These are phyloP conservation scores for Aspergillus terreus DNA, from an alignment of 2,329 filamentous ascomycete genomes.

Conservation along the genomic window DNA sequence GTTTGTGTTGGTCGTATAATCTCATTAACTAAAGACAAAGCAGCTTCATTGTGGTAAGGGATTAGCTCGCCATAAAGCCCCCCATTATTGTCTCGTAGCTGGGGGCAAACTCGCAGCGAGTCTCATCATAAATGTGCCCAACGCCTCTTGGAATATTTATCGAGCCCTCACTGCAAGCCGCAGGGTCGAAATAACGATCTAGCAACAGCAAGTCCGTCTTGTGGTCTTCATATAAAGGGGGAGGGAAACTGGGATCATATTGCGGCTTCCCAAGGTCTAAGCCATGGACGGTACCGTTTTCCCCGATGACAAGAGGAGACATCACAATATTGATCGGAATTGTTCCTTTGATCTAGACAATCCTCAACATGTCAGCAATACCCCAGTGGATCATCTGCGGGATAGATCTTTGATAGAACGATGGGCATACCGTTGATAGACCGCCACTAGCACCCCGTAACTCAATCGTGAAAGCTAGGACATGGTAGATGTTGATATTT, in stretches of 20 bases:
- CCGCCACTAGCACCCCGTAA: background rate
- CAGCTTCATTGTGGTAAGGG: no score
- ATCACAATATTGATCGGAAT: slow-evolving; percentile 5
- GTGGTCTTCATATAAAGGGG: slow-evolving; percentile 2
- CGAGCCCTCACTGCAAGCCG: no score
- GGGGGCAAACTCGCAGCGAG: no score
- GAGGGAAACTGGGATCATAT: background rate
- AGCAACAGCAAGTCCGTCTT: no score
- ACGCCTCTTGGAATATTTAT: no score
- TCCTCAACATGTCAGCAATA: background rate
- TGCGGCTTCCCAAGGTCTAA: background rate
- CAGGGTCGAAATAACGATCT: no score
- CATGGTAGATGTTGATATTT: background rate
- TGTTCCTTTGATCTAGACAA: background rate
- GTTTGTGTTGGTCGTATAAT: no score
- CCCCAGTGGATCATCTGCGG: background rate
- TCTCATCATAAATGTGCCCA: no score
- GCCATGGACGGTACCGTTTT: background rate
- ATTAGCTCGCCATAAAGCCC: no score
- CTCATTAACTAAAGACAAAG: no score
- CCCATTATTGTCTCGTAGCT: no score
- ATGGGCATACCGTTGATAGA: background rate
- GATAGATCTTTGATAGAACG: background rate
- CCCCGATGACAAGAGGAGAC: background rate
- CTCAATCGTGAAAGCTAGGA: background rate